Conservation (phyloP, 192 early-diverging fungal genomes). For the Neocallimastix lanati region DNA sequence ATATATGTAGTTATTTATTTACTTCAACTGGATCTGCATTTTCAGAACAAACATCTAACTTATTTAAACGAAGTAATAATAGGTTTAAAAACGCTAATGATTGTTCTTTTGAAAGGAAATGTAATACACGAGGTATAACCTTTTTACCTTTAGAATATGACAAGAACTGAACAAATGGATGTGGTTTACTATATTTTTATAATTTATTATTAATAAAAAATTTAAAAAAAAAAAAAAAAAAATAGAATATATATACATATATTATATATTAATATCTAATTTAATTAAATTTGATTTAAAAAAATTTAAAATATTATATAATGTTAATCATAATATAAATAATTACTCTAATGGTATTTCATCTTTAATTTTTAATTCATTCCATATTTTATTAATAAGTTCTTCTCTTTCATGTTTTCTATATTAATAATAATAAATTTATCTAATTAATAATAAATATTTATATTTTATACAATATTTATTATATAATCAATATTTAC, state of each 20-base stretch:
- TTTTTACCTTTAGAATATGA: constrained; percentile 77
- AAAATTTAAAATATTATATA: no score
- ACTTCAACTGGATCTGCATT: not conserved
- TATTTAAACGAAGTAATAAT: constrained; percentile 21
- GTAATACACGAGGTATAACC: constrained; percentile 63
- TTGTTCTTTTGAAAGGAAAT: constrained; percentile 60
- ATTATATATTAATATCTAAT: no score
- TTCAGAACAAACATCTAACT: constrained; percentile 20
- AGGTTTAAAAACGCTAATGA: constrained; percentile 51
- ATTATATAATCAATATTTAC: no score
- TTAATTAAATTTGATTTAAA: no score
- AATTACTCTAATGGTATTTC: not conserved
- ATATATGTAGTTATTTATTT: not conserved
- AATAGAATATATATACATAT: not conserved
- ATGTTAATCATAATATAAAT: no score
- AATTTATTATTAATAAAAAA: no score
- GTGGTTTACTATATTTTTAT: constrained; percentile 17
- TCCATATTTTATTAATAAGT: not conserved
- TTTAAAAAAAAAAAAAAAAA: not conserved
- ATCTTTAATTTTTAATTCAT: not conserved
- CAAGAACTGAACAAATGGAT: constrained; percentile 74
- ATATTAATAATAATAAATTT: no score
- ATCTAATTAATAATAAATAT: no score
- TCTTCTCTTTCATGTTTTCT: not conserved
- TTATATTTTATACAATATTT: no score